These are phyloP conservation scores for Orbilia quercus DNA, from an alignment of 2,329 filamentous ascomycete genomes.

Conservation along the genomic window DNA sequence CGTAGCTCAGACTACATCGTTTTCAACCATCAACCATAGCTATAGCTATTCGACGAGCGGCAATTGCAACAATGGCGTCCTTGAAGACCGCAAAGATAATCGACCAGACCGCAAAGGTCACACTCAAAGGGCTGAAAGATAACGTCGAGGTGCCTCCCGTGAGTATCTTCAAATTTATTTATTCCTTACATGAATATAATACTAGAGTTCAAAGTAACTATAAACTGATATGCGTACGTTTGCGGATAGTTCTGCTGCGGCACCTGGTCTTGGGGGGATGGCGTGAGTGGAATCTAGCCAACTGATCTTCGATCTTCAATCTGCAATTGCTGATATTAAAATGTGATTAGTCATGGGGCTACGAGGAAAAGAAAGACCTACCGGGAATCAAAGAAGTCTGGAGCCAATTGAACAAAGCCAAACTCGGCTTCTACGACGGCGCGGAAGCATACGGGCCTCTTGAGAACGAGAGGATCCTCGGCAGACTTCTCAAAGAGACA, in stretches of 20 bases:
- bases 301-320: no score
- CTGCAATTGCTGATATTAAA: background rate
- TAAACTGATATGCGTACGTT: background rate
- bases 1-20: no score
- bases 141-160: conserved; percentile 45
- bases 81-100: conserved; percentile 34
- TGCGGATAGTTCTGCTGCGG: conserved; percentile 32
- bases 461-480: conserved; percentile 64
- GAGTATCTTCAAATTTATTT: background rate
- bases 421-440: conserved; percentile 65
- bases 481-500: conserved; percentile 63
- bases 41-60: background rate
- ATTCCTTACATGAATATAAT: no score
- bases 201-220: background rate
- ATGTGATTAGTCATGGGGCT: no score
- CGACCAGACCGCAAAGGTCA: conserved; percentile 24
- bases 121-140: conserved; percentile 26
- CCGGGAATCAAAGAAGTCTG: conserved; percentile 62
- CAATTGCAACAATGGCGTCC: conserved; percentile 29
- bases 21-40: no score
- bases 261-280: conserved; percentile 52
- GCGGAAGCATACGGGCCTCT: conserved; percentile 65
- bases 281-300: conserved; percentile 17
- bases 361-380: conserved; percentile 37
- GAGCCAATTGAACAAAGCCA: conserved; percentile 62